Conservation (phyloP, 2,329 filamentous ascomycete genomes). For the Penicillium sp. region DNA sequence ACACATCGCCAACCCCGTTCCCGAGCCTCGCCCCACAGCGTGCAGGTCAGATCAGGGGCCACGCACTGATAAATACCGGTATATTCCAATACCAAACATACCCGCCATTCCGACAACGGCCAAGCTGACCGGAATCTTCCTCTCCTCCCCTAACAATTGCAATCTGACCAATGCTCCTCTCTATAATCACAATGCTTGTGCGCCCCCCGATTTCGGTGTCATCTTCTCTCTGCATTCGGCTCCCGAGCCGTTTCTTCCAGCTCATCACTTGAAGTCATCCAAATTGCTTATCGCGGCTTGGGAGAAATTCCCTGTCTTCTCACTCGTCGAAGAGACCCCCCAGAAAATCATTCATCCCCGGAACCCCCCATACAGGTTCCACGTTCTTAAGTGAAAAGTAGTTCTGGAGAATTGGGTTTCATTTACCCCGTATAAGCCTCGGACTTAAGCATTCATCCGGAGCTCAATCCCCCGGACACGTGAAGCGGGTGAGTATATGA, state of each 20-base stretch:
- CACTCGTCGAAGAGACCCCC: constrained; percentile 7
- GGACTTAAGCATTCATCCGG: constrained; percentile 6
- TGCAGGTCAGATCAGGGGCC: neutral
- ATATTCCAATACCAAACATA: constrained; percentile 9
- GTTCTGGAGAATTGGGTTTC: neutral
- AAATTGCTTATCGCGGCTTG: constrained; percentile 25
- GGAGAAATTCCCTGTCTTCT: constrained; percentile 8
- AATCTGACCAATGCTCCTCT: neutral
- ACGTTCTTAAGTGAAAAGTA: neutral
- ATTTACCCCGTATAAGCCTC: neutral
- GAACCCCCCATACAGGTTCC: neutral
- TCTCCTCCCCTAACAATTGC: constrained; percentile 6
- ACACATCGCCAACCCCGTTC: neutral
- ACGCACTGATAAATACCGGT: constrained; percentile 14
- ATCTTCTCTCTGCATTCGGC: constrained; percentile 6
- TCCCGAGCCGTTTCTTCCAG: constrained; percentile 17
- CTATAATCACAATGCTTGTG: neutral
- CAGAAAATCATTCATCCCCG: constrained; percentile 2
- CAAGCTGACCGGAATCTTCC: constrained; percentile 27
- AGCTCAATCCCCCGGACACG: constrained; percentile 11
- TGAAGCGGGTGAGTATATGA: constrained; percentile 13
- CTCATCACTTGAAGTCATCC: constrained; percentile 30
- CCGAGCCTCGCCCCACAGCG: neutral
- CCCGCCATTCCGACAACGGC: constrained; percentile 33
- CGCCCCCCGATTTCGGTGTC: constrained; percentile 32